Percentiles rank a stretch among this genome's conserved stretches.
Conservation (phyloP, 2,329 filamentous ascomycete genomes). For the Aspergillus spinulosporus region DNA sequence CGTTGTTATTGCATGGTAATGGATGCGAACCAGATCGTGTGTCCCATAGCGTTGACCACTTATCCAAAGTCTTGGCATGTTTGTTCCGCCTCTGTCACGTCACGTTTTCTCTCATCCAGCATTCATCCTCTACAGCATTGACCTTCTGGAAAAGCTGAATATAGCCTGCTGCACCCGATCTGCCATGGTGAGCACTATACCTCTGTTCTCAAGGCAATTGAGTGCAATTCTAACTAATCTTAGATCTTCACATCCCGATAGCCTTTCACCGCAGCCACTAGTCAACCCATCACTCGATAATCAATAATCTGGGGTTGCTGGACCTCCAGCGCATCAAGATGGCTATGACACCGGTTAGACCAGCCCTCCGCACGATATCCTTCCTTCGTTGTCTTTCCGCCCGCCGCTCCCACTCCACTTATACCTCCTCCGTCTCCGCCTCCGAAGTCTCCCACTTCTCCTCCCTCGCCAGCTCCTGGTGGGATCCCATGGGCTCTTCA, state of each 20-base stretch:
- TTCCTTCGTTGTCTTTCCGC: constrained; percentile 5
- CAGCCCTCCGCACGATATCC: constrained; percentile 9
- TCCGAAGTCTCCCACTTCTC: constrained; percentile 94
- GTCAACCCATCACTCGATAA: not conserved
- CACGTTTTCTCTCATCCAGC: constrained; percentile 1
- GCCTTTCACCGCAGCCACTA: not conserved
- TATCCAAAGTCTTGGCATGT: constrained; percentile 20
- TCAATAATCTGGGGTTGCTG: not conserved
- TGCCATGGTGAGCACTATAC: not conserved
- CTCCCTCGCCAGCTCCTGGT: constrained; percentile 89
- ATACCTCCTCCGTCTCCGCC: constrained; percentile 70
- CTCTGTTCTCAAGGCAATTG: not conserved
- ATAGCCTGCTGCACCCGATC: too few species aligned
- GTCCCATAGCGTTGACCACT: not conserved
- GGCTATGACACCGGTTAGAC: constrained; percentile 16
- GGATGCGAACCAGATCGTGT: not conserved
- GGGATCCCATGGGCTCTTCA: constrained; percentile 92
- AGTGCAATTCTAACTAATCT: not conserved
- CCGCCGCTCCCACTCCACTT: constrained; percentile 34
- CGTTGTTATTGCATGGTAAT: not conserved
- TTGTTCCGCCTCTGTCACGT: constrained; percentile 10
- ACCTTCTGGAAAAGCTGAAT: not conserved
- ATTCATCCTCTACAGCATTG: constrained; percentile 9
- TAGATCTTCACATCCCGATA: not conserved
- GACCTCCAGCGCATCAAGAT: not conserved